These are phyloP conservation scores for Lycium barbarum DNA, from an alignment of 257 asterid species.

Conservation along the genomic window DNA sequence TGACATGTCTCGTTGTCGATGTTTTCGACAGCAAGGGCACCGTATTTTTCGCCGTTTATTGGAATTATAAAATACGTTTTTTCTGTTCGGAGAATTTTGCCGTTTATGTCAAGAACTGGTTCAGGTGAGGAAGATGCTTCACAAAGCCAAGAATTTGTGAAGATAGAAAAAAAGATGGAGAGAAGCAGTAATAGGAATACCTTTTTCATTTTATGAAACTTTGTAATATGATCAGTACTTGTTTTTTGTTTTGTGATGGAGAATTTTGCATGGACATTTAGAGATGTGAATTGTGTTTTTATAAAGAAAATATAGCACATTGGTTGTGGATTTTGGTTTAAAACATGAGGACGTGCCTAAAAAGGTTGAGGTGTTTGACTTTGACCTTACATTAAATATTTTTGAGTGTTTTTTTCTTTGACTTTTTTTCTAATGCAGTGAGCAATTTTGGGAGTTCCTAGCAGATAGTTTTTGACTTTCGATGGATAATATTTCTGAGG, in stretches of 20 bases:
- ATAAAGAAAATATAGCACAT: constrained; percentile 10
- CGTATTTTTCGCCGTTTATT: neutral
- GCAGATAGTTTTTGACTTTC: neutral
- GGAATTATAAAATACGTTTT: constrained; percentile 11
- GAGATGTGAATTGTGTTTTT: neutral
- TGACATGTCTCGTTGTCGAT: neutral
- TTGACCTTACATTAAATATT: neutral
- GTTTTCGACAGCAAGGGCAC: neutral
- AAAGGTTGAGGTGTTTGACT: neutral
- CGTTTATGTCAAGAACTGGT: neutral
- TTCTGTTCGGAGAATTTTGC: neutral
- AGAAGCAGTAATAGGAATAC: neutral
- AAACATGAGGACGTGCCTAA: neutral
- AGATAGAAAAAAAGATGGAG: neutral
- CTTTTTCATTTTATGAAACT: neutral
- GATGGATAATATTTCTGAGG: neutral
- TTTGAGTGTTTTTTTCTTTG: neutral
- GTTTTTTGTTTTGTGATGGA: neutral
- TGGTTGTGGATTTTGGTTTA: neutral
- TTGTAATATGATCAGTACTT: neutral
- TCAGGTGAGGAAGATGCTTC: neutral
- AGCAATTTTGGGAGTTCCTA: neutral
- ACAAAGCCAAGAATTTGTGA: constrained; percentile 22
- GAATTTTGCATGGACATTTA: neutral
- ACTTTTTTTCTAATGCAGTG: neutral